Conservation (phyloP, 2,329 filamentous ascomycete genomes). For the Metarhizium sp. region DNA sequence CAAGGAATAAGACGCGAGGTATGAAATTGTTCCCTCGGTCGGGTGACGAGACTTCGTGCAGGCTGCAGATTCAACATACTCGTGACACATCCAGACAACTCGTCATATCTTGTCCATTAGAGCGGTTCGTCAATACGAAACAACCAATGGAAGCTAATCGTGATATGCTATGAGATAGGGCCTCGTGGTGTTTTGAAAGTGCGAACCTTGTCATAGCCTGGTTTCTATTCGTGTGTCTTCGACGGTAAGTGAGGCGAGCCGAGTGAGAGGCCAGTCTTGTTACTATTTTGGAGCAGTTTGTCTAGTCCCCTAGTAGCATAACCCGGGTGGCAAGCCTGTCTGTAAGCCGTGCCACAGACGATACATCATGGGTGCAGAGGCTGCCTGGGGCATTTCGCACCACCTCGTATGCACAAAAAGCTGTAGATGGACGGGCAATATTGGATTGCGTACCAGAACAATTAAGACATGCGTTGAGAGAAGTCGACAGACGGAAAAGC, state of each 20-base stretch:
- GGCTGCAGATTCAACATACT: background rate
- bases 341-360: background rate
- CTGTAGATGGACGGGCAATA: background rate
- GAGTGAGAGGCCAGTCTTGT: too few species aligned
- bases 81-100: too few species aligned
- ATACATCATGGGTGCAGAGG: background rate
- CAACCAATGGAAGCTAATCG: background rate
- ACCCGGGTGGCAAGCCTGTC: too few species aligned
- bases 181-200: background rate
- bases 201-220: background rate
- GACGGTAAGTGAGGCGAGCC: background rate
- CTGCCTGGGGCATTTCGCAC: background rate
- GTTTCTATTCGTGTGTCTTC: background rate
- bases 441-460: background rate
- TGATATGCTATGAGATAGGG: background rate
- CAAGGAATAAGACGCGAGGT: background rate
- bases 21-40: background rate
- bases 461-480: background rate
- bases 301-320: too few species aligned
- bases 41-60: background rate
- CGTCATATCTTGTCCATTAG: background rate
- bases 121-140: too few species aligned
- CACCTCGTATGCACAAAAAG: background rate
- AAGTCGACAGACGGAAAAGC: background rate
- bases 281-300: too few species aligned